Percentiles rank a stretch among this genome's conserved stretches.
Evolutionary conservation across 169 alveolate genomes (phyloP).

Genomic region (Babesia ovata): DNA sequence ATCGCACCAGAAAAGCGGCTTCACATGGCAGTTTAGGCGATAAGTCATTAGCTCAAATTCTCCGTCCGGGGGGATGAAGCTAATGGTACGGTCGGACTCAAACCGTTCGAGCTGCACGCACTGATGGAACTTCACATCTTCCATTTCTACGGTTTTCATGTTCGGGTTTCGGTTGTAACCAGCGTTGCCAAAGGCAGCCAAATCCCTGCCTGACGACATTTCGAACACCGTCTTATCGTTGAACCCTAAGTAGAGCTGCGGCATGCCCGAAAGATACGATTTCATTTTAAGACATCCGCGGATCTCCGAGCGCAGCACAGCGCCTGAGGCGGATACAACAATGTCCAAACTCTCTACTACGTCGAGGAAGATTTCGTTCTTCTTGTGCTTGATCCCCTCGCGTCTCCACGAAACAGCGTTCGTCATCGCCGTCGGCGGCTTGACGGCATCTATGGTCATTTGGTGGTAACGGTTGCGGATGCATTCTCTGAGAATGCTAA

Average conservation of each 20-base stretch:
- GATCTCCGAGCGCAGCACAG: constrained; percentile 95
- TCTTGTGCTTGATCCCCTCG: constrained; percentile 97
- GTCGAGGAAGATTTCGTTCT: constrained; percentile 98
- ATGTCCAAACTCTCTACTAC: constrained; percentile 97
- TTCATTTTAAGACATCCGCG: constrained; percentile 95
- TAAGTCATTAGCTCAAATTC: constrained; percentile 98
- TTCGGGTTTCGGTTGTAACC: constrained; percentile 1
- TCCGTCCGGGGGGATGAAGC: constrained; percentile 99
- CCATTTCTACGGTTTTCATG: constrained; percentile 92
- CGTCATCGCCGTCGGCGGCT: constrained; percentile 92
- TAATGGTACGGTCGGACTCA: constrained; percentile 92
- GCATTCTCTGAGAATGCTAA: constrained; percentile 70
- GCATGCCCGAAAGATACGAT: constrained; percentile 98
- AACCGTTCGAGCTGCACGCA: constrained; percentile 89
- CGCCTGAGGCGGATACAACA: constrained; percentile 83
- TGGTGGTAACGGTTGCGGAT: constrained; percentile 88
- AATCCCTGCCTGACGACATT: constrained; percentile 49
- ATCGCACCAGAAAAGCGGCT: constrained; percentile 97
- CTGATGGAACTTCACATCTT: constrained; percentile 98
- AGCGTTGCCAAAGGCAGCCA: constrained; percentile 16
- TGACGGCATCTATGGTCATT: constrained; percentile 76
- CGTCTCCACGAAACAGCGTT: constrained; percentile 94
- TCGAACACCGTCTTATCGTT: constrained; percentile 92
- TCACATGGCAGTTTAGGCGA: constrained; percentile 93
- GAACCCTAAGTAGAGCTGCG: constrained; percentile 96